Evolutionary conservation across 164 flowering plant genomes (phyloP).

Genomic region (Echeveria elegans): DNA sequence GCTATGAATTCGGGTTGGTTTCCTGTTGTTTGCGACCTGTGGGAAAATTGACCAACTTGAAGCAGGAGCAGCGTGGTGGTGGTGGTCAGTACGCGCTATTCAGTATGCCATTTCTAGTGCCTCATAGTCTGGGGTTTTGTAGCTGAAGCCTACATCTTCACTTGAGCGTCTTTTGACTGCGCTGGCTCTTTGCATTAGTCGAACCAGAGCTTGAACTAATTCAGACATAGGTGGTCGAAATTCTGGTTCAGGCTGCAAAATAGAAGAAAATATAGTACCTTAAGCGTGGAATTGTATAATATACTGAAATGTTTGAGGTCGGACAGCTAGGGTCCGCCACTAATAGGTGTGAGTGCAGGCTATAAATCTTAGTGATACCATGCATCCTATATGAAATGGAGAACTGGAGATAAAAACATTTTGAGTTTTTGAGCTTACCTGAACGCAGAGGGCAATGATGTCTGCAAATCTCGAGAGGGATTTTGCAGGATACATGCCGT

Average conservation of each 20-base stretch:
- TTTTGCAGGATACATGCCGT: constrained; percentile 95
- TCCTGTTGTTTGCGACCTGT: not conserved
- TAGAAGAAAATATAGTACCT: constrained; percentile 8
- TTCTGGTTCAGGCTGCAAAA: constrained; percentile 77
- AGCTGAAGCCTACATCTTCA: constrained; percentile 66
- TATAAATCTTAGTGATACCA: not conserved
- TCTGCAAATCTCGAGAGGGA: constrained; percentile 97
- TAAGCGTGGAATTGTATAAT: no score
- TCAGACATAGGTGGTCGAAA: constrained; percentile 97
- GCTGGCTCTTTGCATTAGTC: constrained; percentile 85
- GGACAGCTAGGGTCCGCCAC: no score
- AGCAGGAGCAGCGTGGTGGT: not conserved
- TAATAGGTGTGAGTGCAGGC: not conserved
- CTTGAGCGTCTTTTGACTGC: constrained; percentile 59
- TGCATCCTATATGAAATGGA: not conserved
- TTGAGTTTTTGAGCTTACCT: constrained; percentile 35
- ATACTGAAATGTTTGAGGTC: not conserved
- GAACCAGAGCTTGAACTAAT: constrained; percentile 84
- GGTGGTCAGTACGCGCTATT: no score
- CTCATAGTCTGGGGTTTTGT: constrained; percentile 68
- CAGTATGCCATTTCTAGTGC: constrained; percentile 52
- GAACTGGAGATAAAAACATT: not conserved
- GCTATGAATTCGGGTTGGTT: not conserved
- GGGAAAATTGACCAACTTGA: not conserved
- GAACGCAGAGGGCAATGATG: constrained; percentile 87